Evolutionary conservation across 129 eudicot genomes (phyloP).

Genomic region (Smallanthus sonchifolius): DNA sequence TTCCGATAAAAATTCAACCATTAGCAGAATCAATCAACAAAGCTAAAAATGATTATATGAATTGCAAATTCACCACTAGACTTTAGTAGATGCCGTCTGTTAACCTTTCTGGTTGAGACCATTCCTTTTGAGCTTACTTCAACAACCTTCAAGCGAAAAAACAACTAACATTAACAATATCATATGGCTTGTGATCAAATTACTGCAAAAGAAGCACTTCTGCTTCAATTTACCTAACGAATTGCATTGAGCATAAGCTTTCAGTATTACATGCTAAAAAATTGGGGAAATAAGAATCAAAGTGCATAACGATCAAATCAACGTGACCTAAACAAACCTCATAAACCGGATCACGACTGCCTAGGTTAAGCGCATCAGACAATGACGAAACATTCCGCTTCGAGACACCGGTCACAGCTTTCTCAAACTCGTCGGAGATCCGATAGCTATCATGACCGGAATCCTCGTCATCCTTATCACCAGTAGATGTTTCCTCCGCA

Average conservation of each 20-base stretch:
- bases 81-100: conserved; percentile 72
- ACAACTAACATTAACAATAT: conserved; percentile 6
- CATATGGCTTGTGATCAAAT: background rate
- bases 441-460: conserved; percentile 8
- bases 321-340: conserved; percentile 47
- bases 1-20: background rate
- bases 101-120: conserved; percentile 77
- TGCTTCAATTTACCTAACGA: background rate
- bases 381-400: conserved; percentile 33
- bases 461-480: conserved; percentile 32
- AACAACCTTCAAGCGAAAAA: conserved; percentile 61
- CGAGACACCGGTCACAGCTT: conserved; percentile 27
- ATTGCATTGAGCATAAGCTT: background rate
- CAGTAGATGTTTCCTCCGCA: conserved; percentile 27
- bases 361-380: conserved; percentile 49
- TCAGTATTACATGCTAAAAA: background rate
- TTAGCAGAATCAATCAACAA: conserved; percentile 5
- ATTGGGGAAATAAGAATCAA: background rate
- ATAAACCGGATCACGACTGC: conserved; percentile 87
- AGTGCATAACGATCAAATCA: background rate
- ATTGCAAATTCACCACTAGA: conserved; percentile 71
- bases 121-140: conserved; percentile 78
- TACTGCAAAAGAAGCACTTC: background rate
- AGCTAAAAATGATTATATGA: conserved; percentile 11
- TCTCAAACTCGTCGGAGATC: conserved; percentile 27